A percentile compares a stretch with the other conserved stretches of the same genome.
Evolutionary conservation across 768 basidiomycete species (phyloP).

Genomic region (Boletus patriciae): DNA sequence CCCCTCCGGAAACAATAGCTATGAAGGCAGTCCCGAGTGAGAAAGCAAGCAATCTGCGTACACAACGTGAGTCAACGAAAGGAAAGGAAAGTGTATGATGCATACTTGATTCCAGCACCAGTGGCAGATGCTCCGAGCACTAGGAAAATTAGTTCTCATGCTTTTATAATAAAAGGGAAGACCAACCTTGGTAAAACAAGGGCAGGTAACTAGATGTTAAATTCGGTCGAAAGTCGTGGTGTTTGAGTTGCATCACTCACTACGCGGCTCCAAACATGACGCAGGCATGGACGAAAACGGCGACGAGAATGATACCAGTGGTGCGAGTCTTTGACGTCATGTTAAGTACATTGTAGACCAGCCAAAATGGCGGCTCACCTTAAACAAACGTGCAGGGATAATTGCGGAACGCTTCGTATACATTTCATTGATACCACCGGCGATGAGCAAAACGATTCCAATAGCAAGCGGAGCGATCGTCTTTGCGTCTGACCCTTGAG

Average conservation of each 20-base stretch:
- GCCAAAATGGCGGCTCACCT: constrained; percentile 37
- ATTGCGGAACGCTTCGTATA: constrained; percentile 67
- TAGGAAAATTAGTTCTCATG: constrained; percentile 14
- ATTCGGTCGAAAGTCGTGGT: background rate
- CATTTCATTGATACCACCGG: constrained; percentile 56
- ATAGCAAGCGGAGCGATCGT: constrained; percentile 63
- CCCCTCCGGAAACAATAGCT: constrained; percentile 56
- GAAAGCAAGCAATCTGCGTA: constrained; percentile 66
- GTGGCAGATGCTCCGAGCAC: constrained; percentile 76
- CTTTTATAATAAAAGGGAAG: background rate
- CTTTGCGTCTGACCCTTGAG: constrained; percentile 53
- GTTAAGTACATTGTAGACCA: background rate
- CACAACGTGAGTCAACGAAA: background rate
- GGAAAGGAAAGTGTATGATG: background rate
- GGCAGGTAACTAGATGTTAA: constrained; percentile 53
- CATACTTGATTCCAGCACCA: constrained; percentile 62
- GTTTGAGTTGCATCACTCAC: constrained; percentile 13
- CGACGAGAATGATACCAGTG: constrained; percentile 57
- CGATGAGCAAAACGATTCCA: constrained; percentile 53
- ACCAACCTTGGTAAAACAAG: constrained; percentile 62
- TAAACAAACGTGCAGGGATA: constrained; percentile 72
- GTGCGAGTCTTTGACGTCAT: constrained; percentile 58
- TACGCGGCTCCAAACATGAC: constrained; percentile 53
- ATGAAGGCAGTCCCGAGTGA: constrained; percentile 58
- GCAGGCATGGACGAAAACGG: constrained; percentile 61